Conservation (phyloP, 2,329 filamentous ascomycete species). For the Periconia sp. region DNA sequence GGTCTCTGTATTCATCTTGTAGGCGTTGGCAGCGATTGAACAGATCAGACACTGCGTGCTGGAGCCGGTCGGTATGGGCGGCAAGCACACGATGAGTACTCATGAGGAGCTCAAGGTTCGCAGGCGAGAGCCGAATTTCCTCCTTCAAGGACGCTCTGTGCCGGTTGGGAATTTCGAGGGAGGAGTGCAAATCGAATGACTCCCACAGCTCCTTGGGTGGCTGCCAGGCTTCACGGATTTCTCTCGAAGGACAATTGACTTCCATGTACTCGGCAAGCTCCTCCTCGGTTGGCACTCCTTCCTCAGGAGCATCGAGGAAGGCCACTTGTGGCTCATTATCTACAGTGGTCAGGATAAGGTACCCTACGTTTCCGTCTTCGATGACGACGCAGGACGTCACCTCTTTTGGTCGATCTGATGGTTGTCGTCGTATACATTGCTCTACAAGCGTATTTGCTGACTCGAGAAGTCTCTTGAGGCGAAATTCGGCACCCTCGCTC, state of each 20-base stretch:
- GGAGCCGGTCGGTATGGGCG: constrained; percentile 71
- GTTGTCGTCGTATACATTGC: constrained; percentile 50
- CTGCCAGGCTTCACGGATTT: constrained; percentile 71
- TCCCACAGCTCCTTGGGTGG: constrained; percentile 66
- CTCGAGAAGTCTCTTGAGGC: constrained; percentile 62
- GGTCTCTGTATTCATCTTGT: constrained; percentile 70
- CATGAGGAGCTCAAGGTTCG: constrained; percentile 73
- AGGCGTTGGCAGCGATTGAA: constrained; percentile 74
- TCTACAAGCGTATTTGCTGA: constrained; percentile 57
- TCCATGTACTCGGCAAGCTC: constrained; percentile 33
- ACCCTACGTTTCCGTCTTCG: constrained; percentile 63
- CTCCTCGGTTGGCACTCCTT: constrained; percentile 32
- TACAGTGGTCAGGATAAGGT: constrained; percentile 60
- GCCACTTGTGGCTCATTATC: constrained; percentile 58
- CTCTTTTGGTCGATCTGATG: constrained; percentile 29
- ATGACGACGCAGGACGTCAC: constrained; percentile 59
- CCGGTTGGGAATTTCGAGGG: constrained; percentile 66
- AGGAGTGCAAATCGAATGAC: constrained; percentile 60
- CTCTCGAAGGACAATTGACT: constrained; percentile 32
- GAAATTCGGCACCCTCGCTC: constrained; percentile 60
- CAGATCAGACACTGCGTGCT: constrained; percentile 72
- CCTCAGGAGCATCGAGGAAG: constrained; percentile 57
- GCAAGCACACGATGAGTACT: constrained; percentile 75
- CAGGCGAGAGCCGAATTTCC: constrained; percentile 71
- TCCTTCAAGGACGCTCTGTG: constrained; percentile 69